These are phyloP conservation scores for Porcisia deanei DNA, from an alignment of 208 protist genomes.

Conservation along the genomic window DNA sequence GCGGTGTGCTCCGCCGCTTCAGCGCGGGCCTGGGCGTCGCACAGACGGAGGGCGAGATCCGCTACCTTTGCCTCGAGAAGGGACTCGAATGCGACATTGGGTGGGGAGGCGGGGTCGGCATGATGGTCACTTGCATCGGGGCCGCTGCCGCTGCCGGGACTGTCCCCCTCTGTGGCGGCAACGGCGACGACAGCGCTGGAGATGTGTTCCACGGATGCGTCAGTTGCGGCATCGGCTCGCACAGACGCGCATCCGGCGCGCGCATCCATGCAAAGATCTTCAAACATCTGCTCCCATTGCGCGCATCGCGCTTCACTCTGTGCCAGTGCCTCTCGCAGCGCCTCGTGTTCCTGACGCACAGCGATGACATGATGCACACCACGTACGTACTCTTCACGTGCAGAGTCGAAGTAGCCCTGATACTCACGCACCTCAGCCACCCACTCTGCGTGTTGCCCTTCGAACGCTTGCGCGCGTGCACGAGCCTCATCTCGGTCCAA, in stretches of 20 bases:
- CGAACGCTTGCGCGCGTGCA: conserved; percentile 24
- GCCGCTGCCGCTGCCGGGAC: not conserved
- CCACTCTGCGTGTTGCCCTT: conserved; percentile 17
- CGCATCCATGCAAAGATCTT: not conserved
- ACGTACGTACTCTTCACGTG: conserved; percentile 3
- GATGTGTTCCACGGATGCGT: not conserved
- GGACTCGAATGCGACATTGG: conserved; percentile 4
- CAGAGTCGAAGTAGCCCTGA: conserved; percentile 8
- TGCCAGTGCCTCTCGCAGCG: conserved; percentile 29
- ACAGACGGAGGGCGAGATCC: conserved; percentile 58
- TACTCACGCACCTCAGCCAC: not conserved
- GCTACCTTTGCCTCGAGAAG: conserved; percentile 60
- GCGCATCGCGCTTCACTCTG: conserved; percentile 19
- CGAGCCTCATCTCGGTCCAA: conserved; percentile 21
- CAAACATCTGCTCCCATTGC: conserved; percentile 33
- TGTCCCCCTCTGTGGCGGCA: not conserved
- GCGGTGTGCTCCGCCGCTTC: conserved; percentile 11
- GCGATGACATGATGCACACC: conserved; percentile 15
- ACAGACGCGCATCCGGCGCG: not conserved
- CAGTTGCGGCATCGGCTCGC: not conserved
- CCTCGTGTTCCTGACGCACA: conserved; percentile 28
- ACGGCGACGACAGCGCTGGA: conserved; percentile 1
- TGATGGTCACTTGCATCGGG: not conserved
- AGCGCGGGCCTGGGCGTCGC: conserved; percentile 31
- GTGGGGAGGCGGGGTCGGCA: not conserved